These are phyloP conservation scores for Penicillium vulpinum DNA, from an alignment of 2,329 filamentous ascomycete genomes.

Conservation along the genomic window DNA sequence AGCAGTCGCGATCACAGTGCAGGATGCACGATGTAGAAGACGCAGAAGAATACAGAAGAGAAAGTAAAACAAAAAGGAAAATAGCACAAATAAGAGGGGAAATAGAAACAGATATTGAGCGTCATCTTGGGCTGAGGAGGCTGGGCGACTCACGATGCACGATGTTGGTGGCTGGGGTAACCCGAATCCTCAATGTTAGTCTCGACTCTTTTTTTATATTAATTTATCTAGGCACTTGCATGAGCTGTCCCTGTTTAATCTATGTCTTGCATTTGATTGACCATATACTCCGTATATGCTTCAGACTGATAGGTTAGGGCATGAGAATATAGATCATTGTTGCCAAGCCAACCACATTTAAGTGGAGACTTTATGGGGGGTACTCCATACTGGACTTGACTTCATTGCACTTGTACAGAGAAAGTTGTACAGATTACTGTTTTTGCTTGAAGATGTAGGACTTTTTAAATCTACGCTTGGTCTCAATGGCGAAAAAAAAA, in stretches of 20 bases:
- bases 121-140: slow-evolving; percentile 28
- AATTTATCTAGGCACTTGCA: slow-evolving; percentile 9
- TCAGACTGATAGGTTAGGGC: not conserved
- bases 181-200: not conserved
- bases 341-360: slow-evolving; percentile 4
- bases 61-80: slow-evolving; percentile 11
- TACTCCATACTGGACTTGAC: not conserved
- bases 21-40: slow-evolving; percentile 10
- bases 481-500: not conserved
- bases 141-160: slow-evolving; percentile 31
- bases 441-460: not conserved
- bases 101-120: slow-evolving; percentile 10
- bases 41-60: slow-evolving; percentile 8
- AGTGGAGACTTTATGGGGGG: not conserved
- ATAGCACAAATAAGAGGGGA: slow-evolving; percentile 6
- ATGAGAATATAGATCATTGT: not conserved
- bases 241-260: slow-evolving; percentile 12
- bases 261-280: slow-evolving; percentile 21
- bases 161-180: slow-evolving; percentile 35
- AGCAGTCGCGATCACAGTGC: slow-evolving; percentile 12
- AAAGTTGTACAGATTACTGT: not conserved
- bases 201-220: slow-evolving; percentile 1
- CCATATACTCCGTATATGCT: slow-evolving; percentile 7
- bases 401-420: not conserved
- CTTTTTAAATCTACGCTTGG: not conserved